Percentiles rank a stretch among this genome's conserved stretches.
Evolutionary conservation across 768 basidiomycete genomes (phyloP).

Genomic region (Floccularia luteovirens): DNA sequence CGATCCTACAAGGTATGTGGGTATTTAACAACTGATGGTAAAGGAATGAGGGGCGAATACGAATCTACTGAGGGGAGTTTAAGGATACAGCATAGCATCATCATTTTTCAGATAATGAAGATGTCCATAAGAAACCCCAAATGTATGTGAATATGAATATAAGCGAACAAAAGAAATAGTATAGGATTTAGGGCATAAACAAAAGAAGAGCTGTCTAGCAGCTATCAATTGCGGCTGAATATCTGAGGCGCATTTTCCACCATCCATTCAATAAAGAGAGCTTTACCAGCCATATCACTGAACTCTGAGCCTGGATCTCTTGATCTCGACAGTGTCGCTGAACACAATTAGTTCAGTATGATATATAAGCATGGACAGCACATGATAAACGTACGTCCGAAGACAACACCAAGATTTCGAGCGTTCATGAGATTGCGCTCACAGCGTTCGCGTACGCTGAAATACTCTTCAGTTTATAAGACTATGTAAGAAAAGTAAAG

Average conservation of each 20-base stretch:
- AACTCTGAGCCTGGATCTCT: constrained; percentile 84
- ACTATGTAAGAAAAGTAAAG: constrained; percentile 1
- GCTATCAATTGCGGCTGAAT: constrained; percentile 21
- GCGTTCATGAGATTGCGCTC: constrained; percentile 89
- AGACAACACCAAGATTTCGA: constrained; percentile 93
- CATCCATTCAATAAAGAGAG: constrained; percentile 89
- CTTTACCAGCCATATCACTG: constrained; percentile 96
- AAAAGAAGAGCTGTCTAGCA: constrained; percentile 4
- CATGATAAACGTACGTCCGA: constrained; percentile 76
- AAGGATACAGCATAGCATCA: too few relatives aligned
- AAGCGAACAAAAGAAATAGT: too few relatives aligned
- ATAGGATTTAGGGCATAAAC: too few relatives aligned
- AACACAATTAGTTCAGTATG: constrained; percentile 6
- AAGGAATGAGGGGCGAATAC: constrained; percentile 4
- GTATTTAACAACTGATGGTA: constrained; percentile 3
- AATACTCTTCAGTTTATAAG: constrained; percentile 16
- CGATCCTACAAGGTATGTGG: constrained; percentile 1
- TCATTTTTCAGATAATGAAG: too few relatives aligned
- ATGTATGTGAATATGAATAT: constrained; percentile 3
- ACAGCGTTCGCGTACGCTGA: constrained; percentile 53
- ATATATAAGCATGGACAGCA: constrained; percentile 6
- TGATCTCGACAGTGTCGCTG: constrained; percentile 93
- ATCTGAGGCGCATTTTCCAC: constrained; percentile 76
- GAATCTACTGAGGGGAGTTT: too few relatives aligned
- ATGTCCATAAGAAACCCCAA: constrained; percentile 8